Evolutionary conservation across 345 rosid genomes (phyloP), one percentile per base, ranked within the genome.

Genomic region (Murraya koenigii): DNA sequence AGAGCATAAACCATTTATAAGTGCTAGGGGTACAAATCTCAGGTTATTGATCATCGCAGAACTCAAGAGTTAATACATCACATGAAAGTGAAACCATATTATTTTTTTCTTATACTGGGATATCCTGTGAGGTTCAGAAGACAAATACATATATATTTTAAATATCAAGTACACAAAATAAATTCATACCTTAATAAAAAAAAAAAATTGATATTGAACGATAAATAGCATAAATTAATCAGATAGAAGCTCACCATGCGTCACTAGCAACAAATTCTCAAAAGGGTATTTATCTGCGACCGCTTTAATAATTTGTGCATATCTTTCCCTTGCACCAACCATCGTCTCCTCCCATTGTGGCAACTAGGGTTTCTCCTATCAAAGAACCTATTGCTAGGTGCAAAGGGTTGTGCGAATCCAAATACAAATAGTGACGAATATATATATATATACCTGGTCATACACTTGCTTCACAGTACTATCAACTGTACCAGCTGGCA

Each of bases 191-290:
- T 11, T 44, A 1, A 1, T 44, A 0, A 13, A 14, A 22, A 30
- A 67, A 44, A 15, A 10, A 66, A 75, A 1, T 72, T 6, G 2
- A 28, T 25, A 55, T 26, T 28, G 36, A 63, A 47, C 44, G 8
- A 1, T 39, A 38, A 74, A 30, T 13, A 6, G 23, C 52, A 39
- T 11, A 55, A 44, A 10, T 44, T 15, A 35, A 52, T 4, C 56
- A 68, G 25, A 49, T 61, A 66, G 71, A 78, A 71, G 69, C 79
- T 81, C 84, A 92, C 98, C 99, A 67, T 92, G 99, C 4, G 99
- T 88, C 77, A 96, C 90, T 35, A 96, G 84, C 71, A 92, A 87
- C 89, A 96, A 79, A 75, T 94, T 94, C 72, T 96, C 94, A 39
- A 80, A 64, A 58, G 98, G 97, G 87, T 91, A 90, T 83, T 81